Evolutionary conservation across 2,329 filamentous ascomycete species (phyloP).

Genomic region (Didymella sp.): DNA sequence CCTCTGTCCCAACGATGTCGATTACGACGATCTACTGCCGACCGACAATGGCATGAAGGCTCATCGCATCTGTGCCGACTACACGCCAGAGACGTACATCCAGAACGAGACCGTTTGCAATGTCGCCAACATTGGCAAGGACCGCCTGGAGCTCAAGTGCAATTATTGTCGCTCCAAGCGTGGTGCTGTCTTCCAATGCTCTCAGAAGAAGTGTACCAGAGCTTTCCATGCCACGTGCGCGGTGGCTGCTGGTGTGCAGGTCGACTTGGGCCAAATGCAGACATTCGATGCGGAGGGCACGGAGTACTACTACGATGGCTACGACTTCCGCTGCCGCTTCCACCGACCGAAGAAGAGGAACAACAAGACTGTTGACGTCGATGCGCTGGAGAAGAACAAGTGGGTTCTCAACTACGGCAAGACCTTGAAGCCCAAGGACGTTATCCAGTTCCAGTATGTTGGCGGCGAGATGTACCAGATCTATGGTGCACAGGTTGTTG

Average conservation of each 20-base stretch:
- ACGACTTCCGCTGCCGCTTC: slow-evolving; percentile 93
- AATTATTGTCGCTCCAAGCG: slow-evolving; percentile 92
- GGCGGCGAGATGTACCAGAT: slow-evolving; percentile 81
- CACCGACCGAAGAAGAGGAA: slow-evolving; percentile 90
- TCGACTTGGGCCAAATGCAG: slow-evolving; percentile 84
- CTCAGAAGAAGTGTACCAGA: slow-evolving; percentile 88
- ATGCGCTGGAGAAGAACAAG: slow-evolving; percentile 72
- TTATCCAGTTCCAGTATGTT: slow-evolving; percentile 86
- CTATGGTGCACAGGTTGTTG: slow-evolving; percentile 85
- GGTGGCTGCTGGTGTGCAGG: slow-evolving; percentile 86
- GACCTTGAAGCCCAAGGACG: slow-evolving; percentile 72
- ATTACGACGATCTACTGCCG: slow-evolving; percentile 79
- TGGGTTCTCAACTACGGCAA: slow-evolving; percentile 73
- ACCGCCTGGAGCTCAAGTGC: slow-evolving; percentile 89
- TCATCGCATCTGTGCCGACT: slow-evolving; percentile 87
- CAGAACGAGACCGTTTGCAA: slow-evolving; percentile 81
- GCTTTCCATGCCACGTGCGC: slow-evolving; percentile 97
- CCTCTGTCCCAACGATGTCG: slow-evolving; percentile 89
- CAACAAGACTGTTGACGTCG: slow-evolving; percentile 74
- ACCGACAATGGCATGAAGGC: slow-evolving; percentile 89
- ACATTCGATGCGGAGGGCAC: slow-evolving; percentile 89
- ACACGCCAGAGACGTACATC: slow-evolving; percentile 91
- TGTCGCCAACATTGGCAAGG: slow-evolving; percentile 81
- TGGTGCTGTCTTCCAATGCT: slow-evolving; percentile 97
- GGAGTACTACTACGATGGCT: slow-evolving; percentile 89